phyloP scores from a whole-genome alignment of 768 basidiomycete genomes.

The Rhodosporidiobolus odoratus region DNA sequence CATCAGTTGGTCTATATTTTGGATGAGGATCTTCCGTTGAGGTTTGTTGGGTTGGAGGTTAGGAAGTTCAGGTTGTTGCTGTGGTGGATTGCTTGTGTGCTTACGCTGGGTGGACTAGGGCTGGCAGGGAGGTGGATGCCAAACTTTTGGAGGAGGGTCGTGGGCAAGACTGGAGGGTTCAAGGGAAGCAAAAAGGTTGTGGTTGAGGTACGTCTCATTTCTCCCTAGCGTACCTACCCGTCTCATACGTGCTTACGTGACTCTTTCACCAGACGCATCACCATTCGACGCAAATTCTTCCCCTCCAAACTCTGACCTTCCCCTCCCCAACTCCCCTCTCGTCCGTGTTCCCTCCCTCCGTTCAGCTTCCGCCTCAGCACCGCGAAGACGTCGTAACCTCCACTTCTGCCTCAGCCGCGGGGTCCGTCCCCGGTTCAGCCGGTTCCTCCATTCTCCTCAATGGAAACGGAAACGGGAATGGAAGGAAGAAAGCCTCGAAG shows the following conservation, averaged over 20 bases:
- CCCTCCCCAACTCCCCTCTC: constrained; percentile 71
- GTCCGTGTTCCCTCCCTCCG: constrained; percentile 63
- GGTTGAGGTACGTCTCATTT: constrained; percentile 64
- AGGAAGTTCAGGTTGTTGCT: constrained; percentile 58
- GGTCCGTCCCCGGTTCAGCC: too few relatives aligned
- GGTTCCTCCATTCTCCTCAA: constrained; percentile 36
- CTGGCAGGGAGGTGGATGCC: constrained; percentile 93
- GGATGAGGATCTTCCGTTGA: constrained; percentile 83
- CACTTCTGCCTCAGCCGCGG: background rate
- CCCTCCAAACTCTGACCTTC: constrained; percentile 55
- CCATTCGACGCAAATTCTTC: constrained; percentile 72
- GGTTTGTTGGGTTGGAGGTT: constrained; percentile 78
- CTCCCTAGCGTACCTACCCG: background rate
- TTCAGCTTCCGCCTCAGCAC: constrained; percentile 38
- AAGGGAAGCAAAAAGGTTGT: constrained; percentile 64
- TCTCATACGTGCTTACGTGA: background rate
- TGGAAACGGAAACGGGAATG: constrained; percentile 1
- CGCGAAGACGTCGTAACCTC: constrained; percentile 38
- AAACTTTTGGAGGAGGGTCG: constrained; percentile 80
- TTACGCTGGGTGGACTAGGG: constrained; percentile 66
- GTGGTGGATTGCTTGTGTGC: constrained; percentile 66
- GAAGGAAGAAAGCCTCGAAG: background rate
- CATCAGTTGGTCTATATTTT: constrained; percentile 76
- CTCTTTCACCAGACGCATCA: constrained; percentile 63
- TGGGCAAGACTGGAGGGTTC: constrained; percentile 76